Percentiles rank a stretch among this genome's conserved stretches.
Evolutionary conservation across 768 basidiomycete genomes (phyloP).

Genomic region (Auriscalpium orientale): DNA sequence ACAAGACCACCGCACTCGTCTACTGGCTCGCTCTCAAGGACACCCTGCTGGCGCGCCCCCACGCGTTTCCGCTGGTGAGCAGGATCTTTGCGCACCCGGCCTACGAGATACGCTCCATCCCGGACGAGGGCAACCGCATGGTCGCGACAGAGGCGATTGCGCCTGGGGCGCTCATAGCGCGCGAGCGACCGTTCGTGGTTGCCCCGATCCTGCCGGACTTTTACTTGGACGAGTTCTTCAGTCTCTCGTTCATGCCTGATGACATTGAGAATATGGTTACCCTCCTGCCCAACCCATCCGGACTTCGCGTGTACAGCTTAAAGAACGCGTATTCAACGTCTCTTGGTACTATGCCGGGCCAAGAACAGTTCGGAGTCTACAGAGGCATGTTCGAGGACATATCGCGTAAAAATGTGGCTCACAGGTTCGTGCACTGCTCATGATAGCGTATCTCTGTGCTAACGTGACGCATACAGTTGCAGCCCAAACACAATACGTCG

Average conservation of each 20-base stretch:
- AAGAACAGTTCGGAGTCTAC: too few species aligned
- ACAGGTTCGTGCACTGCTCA: not conserved
- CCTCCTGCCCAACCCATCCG: not conserved
- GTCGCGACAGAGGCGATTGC: too few species aligned
- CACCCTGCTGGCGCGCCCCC: too few species aligned
- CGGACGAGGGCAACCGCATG: too few species aligned
- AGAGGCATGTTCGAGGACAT: too few species aligned
- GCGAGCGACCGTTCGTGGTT: constrained; percentile 33
- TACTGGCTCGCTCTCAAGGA: too few species aligned
- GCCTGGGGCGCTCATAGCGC: constrained; percentile 6
- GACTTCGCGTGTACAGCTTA: constrained; percentile 3
- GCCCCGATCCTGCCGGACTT: constrained; percentile 9
- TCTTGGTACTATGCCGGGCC: too few species aligned
- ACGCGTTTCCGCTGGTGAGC: too few species aligned
- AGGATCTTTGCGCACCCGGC: too few species aligned
- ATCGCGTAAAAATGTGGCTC: constrained; percentile 12
- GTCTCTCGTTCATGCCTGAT: too few species aligned
- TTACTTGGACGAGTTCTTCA: not conserved
- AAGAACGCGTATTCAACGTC: constrained; percentile 1
- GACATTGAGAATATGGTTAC: too few species aligned
- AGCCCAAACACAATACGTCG: constrained; percentile 13
- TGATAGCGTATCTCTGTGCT: constrained; percentile 13
- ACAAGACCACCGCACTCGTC: too few species aligned
- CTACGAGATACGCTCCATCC: not conserved
- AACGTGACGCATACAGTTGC: constrained; percentile 10